phyloP scores from a whole-genome alignment of 192 early-diverging fungal species.

The Chytriomyces sp. region DNA sequence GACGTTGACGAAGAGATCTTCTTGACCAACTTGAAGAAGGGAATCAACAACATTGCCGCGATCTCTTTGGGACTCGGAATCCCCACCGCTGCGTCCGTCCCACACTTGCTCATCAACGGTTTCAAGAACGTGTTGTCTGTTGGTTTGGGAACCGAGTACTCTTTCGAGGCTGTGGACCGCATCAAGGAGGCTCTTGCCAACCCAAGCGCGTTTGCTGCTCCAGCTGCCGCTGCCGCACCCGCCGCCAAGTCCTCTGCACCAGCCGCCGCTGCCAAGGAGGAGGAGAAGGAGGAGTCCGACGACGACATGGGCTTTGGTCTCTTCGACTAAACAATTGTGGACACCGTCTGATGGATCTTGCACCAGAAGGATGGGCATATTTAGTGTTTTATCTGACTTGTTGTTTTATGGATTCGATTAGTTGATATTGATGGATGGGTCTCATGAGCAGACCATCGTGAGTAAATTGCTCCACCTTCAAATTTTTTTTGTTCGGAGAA shows the following conservation, averaged over 20 bases:
- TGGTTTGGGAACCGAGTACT: slow-evolving; percentile 86
- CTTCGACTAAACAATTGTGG: slow-evolving; percentile 69
- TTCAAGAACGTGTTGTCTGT: slow-evolving; percentile 97
- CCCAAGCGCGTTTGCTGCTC: slow-evolving; percentile 85
- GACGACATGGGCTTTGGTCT: slow-evolving; percentile 95
- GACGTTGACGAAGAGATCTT: slow-evolving; percentile 94
- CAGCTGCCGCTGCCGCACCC: slow-evolving; percentile 75
- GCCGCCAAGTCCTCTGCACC: slow-evolving; percentile 62
- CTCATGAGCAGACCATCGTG: neutral
- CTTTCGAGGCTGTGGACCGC: slow-evolving; percentile 85
- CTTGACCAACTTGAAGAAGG: slow-evolving; percentile 80
- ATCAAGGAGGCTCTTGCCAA: slow-evolving; percentile 95
- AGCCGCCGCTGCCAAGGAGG: slow-evolving; percentile 61
- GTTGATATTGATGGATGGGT: neutral
- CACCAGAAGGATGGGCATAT: too few relatives aligned
- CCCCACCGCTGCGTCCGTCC: slow-evolving; percentile 76
- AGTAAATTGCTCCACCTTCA: neutral
- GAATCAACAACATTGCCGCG: slow-evolving; percentile 93
- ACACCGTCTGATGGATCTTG: neutral
- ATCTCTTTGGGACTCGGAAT: slow-evolving; percentile 73
- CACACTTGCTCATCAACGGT: slow-evolving; percentile 94
- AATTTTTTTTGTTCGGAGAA: neutral
- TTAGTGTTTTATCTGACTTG: neutral
- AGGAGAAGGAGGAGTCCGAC: slow-evolving; percentile 66
- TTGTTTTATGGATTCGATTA: neutral